Percentiles rank a stretch among this genome's conserved stretches.
These are phyloP conservation scores for Goffeauzyma gilvescens DNA, from an alignment of 768 basidiomycete genomes.

Conservation along the genomic window DNA sequence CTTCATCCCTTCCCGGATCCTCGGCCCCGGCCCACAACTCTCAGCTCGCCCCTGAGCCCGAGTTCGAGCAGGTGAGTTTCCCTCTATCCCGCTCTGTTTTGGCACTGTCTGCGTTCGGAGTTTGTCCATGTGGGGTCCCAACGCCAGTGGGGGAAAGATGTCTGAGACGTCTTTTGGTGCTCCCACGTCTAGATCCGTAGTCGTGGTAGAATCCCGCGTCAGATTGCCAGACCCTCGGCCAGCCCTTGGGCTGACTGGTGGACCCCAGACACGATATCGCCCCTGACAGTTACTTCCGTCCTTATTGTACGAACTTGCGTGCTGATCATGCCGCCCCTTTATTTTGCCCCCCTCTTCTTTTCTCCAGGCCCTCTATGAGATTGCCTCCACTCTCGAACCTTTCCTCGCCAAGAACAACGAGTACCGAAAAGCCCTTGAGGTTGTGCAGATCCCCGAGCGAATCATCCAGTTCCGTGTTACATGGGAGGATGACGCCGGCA, in stretches of 20 bases:
- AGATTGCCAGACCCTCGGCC: no score
- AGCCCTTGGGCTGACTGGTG: no score
- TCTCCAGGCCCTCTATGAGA: constrained; percentile 50
- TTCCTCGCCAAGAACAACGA: constrained; percentile 50
- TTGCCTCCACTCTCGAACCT: constrained; percentile 37
- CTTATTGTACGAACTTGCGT: no score
- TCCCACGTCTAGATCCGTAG: no score
- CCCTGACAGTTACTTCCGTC: no score
- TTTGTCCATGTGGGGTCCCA: no score
- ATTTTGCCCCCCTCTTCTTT: background rate
- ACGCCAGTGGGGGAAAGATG: no score
- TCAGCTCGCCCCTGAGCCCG: constrained; percentile 42
- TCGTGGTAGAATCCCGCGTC: no score
- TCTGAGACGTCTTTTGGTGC: no score
- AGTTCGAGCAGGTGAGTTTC: constrained; percentile 47
- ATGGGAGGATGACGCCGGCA: constrained; percentile 55
- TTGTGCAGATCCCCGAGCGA: constrained; percentile 39
- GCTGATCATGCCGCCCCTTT: constrained; percentile 1
- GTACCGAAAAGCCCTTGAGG: constrained; percentile 49
- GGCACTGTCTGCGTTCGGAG: background rate
- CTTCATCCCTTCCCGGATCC: constrained; percentile 1
- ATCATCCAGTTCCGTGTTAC: constrained; percentile 50
- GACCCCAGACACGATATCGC: no score
- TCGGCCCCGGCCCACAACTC: constrained; percentile 15
- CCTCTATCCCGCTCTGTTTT: background rate